A percentile compares a stretch with the other conserved stretches of the same genome.
phyloP scores from a whole-genome alignment of 2,329 filamentous ascomycete species.

The Xylaria sp. region DNA sequence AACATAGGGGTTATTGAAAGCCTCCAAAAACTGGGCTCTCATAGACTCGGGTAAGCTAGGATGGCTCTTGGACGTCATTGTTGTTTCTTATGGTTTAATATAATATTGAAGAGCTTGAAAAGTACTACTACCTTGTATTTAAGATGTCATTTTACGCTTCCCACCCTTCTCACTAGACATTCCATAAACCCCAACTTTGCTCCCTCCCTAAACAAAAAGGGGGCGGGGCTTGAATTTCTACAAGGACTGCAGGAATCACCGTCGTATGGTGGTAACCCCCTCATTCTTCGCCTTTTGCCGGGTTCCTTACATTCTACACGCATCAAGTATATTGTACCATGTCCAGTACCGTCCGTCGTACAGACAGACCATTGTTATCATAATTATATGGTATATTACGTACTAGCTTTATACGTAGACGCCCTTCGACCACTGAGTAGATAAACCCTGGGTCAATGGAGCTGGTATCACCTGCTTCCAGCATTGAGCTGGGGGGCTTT shows the following conservation, averaged over 20 bases:
- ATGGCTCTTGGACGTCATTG: constrained; percentile 11
- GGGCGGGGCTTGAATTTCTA: neutral
- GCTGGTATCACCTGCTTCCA: too few relatives aligned
- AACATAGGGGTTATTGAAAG: constrained; percentile 54
- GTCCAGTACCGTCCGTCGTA: neutral
- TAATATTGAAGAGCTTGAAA: neutral
- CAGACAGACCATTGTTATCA: neutral
- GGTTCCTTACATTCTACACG: neutral
- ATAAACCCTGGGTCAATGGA: too few relatives aligned
- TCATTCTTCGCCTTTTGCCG: constrained; percentile 21
- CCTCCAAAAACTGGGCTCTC: constrained; percentile 54
- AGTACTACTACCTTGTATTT: neutral
- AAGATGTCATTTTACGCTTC: neutral
- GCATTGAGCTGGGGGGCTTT: too few relatives aligned
- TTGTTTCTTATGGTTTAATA: neutral
- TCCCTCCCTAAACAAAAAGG: neutral
- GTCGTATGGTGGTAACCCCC: neutral
- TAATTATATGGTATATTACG: too few relatives aligned
- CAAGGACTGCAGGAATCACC: constrained; percentile 7
- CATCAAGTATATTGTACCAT: neutral
- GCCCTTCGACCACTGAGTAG: too few relatives aligned
- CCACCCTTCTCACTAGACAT: neutral
- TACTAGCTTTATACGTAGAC: too few relatives aligned
- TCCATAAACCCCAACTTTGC: neutral
- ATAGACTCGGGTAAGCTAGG: constrained; percentile 43